Evolutionary conservation across 2,329 filamentous ascomycete genomes (phyloP).

Genomic region (Canariomyces notabilis): DNA sequence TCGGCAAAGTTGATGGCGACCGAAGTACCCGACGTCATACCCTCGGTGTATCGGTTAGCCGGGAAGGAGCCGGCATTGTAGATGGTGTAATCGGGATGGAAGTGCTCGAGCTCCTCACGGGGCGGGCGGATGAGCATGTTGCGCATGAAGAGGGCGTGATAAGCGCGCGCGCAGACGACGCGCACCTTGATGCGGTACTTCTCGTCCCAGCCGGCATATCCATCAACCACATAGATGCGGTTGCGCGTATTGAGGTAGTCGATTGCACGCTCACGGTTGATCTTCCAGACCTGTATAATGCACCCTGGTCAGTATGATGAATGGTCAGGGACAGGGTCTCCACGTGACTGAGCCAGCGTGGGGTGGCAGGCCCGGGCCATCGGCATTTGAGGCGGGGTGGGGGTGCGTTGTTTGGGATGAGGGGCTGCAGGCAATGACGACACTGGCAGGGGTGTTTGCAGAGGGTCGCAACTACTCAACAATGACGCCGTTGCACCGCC

Average conservation of each 20-base stretch:
- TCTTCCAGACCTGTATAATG: slow-evolving; percentile 83
- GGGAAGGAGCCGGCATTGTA: slow-evolving; percentile 99
- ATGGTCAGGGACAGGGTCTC: slow-evolving; percentile 13
- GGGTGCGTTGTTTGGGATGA: slow-evolving; percentile 17
- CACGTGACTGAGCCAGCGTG: slow-evolving; percentile 19
- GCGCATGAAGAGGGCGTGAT: slow-evolving; percentile 99
- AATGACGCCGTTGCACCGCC: slow-evolving; percentile 14
- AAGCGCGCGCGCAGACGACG: slow-evolving; percentile 96
- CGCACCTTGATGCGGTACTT: slow-evolving; percentile 97
- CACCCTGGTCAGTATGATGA: slow-evolving; percentile 27
- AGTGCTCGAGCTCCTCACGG: slow-evolving; percentile 87
- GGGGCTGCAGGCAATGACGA: slow-evolving; percentile 24
- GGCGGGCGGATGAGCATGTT: slow-evolving; percentile 99
- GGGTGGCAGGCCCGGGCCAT: slow-evolving; percentile 4
- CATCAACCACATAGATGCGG: slow-evolving; percentile 97
- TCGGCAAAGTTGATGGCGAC: slow-evolving; percentile 98
- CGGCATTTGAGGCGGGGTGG: slow-evolving; percentile 18
- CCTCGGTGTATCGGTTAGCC: slow-evolving; percentile 94
- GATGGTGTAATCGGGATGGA: slow-evolving; percentile 99
- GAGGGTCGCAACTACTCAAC: slow-evolving; percentile 12
- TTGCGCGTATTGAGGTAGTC: slow-evolving; percentile 99
- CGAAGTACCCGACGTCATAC: slow-evolving; percentile 97
- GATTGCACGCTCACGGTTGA: slow-evolving; percentile 97
- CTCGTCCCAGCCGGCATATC: slow-evolving; percentile 96
- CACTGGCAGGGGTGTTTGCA: slow-evolving; percentile 17